phyloP scores from a whole-genome alignment of 2,329 filamentous ascomycete species.

The Apiospora saccharicola region DNA sequence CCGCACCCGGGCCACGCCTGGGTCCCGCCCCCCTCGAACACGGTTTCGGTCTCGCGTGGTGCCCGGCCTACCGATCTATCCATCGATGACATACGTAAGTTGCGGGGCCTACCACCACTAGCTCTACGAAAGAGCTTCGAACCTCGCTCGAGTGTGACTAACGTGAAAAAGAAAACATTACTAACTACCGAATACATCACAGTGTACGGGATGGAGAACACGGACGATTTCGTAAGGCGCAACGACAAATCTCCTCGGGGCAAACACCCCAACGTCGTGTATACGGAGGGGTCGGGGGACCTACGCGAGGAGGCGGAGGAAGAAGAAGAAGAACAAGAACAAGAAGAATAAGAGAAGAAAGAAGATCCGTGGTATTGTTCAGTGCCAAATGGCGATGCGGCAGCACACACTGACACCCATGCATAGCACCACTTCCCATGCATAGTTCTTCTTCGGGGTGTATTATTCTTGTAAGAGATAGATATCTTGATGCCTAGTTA shows the following conservation, averaged over 20 bases:
- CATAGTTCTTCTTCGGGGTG: neutral
- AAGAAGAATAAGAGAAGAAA: neutral
- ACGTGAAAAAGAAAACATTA: no score
- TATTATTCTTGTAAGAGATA: neutral
- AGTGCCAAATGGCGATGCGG: neutral
- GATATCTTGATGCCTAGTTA: neutral
- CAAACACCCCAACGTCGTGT: neutral
- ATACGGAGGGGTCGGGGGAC: neutral
- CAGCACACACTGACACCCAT: neutral
- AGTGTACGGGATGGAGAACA: constrained; percentile 6
- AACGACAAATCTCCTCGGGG: neutral
- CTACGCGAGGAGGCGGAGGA: neutral
- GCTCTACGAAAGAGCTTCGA: no score
- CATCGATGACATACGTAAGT: neutral
- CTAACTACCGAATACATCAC: neutral
- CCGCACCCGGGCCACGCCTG: neutral
- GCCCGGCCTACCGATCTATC: neutral
- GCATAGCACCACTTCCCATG: neutral
- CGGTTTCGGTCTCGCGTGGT: neutral
- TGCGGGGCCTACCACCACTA: no score
- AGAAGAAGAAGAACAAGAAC: no score
- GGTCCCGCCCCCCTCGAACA: neutral
- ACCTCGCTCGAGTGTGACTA: no score
- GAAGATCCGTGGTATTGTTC: neutral
- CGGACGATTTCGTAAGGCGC: neutral